These are phyloP conservation scores for Fusarium sp. DNA, from an alignment of 2,329 filamentous ascomycete genomes.

Conservation along the genomic window DNA sequence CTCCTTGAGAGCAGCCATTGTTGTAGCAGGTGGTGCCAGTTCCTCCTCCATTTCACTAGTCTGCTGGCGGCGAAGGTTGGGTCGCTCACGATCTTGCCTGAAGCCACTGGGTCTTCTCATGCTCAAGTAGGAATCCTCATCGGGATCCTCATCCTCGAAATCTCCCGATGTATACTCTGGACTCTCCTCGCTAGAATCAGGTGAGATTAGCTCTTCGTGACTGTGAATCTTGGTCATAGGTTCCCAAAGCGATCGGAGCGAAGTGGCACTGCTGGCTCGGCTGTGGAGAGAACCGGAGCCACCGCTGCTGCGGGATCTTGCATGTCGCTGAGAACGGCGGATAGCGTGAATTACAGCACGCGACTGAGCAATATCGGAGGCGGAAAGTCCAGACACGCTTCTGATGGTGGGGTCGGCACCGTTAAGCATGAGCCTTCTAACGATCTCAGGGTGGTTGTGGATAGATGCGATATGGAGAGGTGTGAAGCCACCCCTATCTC, in stretches of 20 bases:
- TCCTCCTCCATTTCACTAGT: constrained; percentile 47
- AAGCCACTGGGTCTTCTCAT: constrained; percentile 49
- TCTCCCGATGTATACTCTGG: constrained; percentile 58
- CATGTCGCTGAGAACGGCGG: constrained; percentile 68
- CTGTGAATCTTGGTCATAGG: constrained; percentile 52
- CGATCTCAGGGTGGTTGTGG: constrained; percentile 78
- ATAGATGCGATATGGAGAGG: constrained; percentile 84
- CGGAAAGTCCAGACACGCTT: constrained; percentile 74
- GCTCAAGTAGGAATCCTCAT: constrained; percentile 49
- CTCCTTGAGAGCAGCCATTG: constrained; percentile 75
- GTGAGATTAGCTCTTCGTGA: constrained; percentile 50
- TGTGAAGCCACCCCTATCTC: constrained; percentile 83
- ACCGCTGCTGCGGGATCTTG: constrained; percentile 75
- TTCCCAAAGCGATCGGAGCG: constrained; percentile 74
- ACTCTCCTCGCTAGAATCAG: constrained; percentile 54
- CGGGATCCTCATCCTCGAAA: constrained; percentile 54
- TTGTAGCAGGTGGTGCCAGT: constrained; percentile 64
- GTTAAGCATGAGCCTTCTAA: constrained; percentile 76
- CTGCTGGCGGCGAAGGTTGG: constrained; percentile 50
- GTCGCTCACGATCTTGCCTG: constrained; percentile 46
- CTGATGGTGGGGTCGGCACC: constrained; percentile 77
- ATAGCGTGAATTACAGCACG: constrained; percentile 71
- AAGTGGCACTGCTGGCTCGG: constrained; percentile 72
- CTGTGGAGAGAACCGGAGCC: constrained; percentile 66
- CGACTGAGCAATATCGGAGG: constrained; percentile 76